These are phyloP conservation scores for Thinopyrum elongatum DNA, from an alignment of 176 grass and related monocot species.

Conservation along the genomic window DNA sequence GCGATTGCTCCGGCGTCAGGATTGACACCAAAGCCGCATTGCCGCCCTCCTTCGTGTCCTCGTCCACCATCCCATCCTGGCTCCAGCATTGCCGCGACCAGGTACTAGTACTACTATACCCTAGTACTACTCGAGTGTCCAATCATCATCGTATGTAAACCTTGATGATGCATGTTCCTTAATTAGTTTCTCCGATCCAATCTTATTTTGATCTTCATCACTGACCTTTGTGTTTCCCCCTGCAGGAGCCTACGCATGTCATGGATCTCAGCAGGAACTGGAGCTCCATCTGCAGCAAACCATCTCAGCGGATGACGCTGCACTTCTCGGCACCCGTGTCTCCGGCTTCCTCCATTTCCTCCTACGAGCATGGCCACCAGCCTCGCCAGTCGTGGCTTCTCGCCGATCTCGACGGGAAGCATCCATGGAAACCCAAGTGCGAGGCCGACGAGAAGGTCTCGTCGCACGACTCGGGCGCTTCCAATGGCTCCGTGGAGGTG, in stretches of 20 bases:
- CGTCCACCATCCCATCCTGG: constrained; percentile 74
- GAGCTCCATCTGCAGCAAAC: constrained; percentile 45
- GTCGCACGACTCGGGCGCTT: constrained; percentile 43
- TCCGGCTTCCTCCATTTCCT: constrained; percentile 53
- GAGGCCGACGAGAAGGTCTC: constrained; percentile 14
- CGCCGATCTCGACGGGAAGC: constrained; percentile 20
- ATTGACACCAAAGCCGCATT: constrained; percentile 36
- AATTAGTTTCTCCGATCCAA: not conserved
- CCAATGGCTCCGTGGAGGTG: constrained; percentile 60
- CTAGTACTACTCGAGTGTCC: not conserved
- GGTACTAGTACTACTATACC: constrained; percentile 39
- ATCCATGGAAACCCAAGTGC: constrained; percentile 54
- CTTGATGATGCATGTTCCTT: not conserved
- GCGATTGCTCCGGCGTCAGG: constrained; percentile 48
- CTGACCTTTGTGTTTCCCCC: not conserved
- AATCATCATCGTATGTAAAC: not conserved
- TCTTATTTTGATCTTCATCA: not conserved
- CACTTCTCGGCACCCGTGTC: constrained; percentile 51
- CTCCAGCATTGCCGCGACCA: constrained; percentile 69
- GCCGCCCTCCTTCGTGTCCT: constrained; percentile 33
- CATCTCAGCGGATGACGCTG: constrained; percentile 44
- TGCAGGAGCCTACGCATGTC: constrained; percentile 39
- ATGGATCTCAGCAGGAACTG: constrained; percentile 63
- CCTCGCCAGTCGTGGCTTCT: constrained; percentile 49
- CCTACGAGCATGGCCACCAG: constrained; percentile 39